A percentile compares a stretch with the other conserved stretches of the same genome.
Conservation (phyloP, 2,329 filamentous ascomycete species). For the Ascochyta lentis region DNA sequence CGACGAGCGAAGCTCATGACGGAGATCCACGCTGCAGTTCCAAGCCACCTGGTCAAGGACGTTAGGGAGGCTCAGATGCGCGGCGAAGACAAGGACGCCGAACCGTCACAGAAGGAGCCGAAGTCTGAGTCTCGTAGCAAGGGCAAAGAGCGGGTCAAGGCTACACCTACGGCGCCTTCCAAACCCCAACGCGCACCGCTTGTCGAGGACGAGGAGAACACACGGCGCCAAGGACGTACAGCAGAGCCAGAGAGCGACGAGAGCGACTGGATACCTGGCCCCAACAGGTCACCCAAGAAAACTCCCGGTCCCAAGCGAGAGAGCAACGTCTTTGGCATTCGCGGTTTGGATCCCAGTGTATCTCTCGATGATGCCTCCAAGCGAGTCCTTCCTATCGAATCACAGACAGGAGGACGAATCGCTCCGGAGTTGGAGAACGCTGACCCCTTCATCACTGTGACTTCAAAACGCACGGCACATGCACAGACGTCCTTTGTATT, state of each 20-base stretch:
- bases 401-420: slow-evolving; percentile 8
- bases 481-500: slow-evolving; percentile 28
- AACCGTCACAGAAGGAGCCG: slow-evolving; percentile 18
- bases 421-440: slow-evolving; percentile 23
- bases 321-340: slow-evolving; percentile 42
- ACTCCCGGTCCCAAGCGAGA: slow-evolving; percentile 15
- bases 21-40: slow-evolving; percentile 65
- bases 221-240: slow-evolving; percentile 26
- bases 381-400: slow-evolving; percentile 17
- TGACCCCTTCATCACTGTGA: slow-evolving; percentile 35
- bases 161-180: slow-evolving; percentile 21
- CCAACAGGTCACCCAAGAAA: slow-evolving; percentile 26
- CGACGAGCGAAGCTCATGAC: slow-evolving; percentile 67
- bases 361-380: slow-evolving; percentile 32
- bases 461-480: slow-evolving; percentile 26
- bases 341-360: slow-evolving; percentile 31
- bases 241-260: slow-evolving; percentile 39
- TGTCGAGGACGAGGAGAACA: slow-evolving; percentile 46
- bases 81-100: slow-evolving; percentile 56
- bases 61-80: slow-evolving; percentile 62
- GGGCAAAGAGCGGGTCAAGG: slow-evolving; percentile 30
- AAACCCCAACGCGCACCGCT: slow-evolving; percentile 28
- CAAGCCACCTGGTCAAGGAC: slow-evolving; percentile 51
- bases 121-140: slow-evolving; percentile 32
- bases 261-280: slow-evolving; percentile 48